These are phyloP conservation scores for Cercospora beticola DNA, from an alignment of 2,329 filamentous ascomycete genomes.

Conservation along the genomic window DNA sequence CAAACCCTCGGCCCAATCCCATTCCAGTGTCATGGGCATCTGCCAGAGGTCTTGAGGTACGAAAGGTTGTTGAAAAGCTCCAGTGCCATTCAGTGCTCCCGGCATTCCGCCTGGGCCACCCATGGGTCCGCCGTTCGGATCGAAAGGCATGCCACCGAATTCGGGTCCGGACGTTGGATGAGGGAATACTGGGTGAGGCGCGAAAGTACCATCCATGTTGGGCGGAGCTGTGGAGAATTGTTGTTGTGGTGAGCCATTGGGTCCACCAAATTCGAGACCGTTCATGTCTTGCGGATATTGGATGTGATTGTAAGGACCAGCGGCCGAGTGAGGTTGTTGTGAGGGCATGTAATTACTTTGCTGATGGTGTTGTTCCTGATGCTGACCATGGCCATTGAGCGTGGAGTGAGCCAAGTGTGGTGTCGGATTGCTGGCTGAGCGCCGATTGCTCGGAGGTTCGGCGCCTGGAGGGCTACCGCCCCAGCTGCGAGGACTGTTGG, in stretches of 20 bases:
- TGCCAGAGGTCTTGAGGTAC: constrained; percentile 93
- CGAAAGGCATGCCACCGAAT: constrained; percentile 20
- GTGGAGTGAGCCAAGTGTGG: constrained; percentile 14
- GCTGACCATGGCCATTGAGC: constrained; percentile 1
- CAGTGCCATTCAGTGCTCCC: constrained; percentile 9
- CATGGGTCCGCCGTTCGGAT: background rate
- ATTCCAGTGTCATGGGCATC: constrained; percentile 93
- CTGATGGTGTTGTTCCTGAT: constrained; percentile 16
- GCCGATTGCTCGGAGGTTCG: constrained; percentile 19
- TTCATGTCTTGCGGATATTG: constrained; percentile 12
- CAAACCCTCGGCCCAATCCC: constrained; percentile 67
- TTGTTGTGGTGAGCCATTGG: constrained; percentile 15
- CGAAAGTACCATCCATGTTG: constrained; percentile 9
- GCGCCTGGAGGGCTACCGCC: constrained; percentile 27
- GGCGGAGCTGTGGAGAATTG: constrained; percentile 14
- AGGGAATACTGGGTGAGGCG: constrained; percentile 13
- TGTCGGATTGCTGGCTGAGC: constrained; percentile 21
- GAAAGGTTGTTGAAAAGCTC: constrained; percentile 75
- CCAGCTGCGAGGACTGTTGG: constrained; percentile 34
- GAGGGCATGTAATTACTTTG: constrained; percentile 26
- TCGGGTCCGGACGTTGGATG: constrained; percentile 12
- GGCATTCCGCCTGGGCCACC: background rate
- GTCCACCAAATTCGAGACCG: constrained; percentile 15
- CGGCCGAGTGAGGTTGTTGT: constrained; percentile 9
- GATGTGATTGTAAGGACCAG: constrained; percentile 10